Evolutionary conservation across 2,329 filamentous ascomycete species (phyloP), one percentile per base, ranked within the genome.

Genomic region (Fusarium globosum): DNA sequence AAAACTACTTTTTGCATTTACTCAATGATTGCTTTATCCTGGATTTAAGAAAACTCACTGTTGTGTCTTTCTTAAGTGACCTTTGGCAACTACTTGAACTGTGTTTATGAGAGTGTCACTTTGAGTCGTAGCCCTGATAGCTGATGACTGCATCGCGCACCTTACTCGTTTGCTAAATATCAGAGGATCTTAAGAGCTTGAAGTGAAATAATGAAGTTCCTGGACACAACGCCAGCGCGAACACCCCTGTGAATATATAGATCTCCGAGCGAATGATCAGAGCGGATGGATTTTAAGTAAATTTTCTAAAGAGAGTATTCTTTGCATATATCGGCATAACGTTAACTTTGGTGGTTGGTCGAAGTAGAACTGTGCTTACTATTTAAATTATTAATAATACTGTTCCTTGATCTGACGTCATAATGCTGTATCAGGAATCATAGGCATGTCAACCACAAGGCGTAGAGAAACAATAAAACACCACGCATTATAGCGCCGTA

Each of bases 391-490:
- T 58, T 45, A 58, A 20, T 61, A 45, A 61, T 39, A 2, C 23
- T 10, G 2, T 18, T 6, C 7, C 10, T 2, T 7, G 7, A 33
- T n/a, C 58, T 60, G 28, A 63, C 35, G 61, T 63, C 61, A 63
- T 42, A 33, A 23, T 18, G 14, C 11, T 20, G 9, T 6, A 18
- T 23, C 28, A 20, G 16, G 26, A 30, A 23, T 26, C n/a, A 35
- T 13, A 21, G 7, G 9, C 13, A 64, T 65, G 61, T 39, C 61
- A 66, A 58, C 14, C 12, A 43, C n/a, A 66, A 58, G 64, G 61
- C 64, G 61, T 28, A 9, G 1, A 30, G 7, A 16, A 21, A 18
- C 2, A 10, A 46, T 42, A 56, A 41, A 41, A 64, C 12, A 36
- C 4, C 35, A 18, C 4, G 2, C 8, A 23, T 6, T 28, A 21